phyloP scores from a whole-genome alignment of 2,329 filamentous ascomycete species.

The Fusarium continuum region DNA sequence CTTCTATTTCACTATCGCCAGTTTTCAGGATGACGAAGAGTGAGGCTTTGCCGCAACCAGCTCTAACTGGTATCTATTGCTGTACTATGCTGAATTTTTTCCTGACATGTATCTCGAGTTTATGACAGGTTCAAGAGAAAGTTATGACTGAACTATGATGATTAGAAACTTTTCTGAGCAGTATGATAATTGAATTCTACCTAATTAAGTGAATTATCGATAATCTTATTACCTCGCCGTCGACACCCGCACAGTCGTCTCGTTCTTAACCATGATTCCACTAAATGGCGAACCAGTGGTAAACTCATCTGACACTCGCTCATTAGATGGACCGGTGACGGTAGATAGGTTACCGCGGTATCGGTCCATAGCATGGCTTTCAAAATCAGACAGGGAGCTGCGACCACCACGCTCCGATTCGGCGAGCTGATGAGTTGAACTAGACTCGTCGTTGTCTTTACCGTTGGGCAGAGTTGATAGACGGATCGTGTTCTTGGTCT shows the following conservation, averaged over 20 bases:
- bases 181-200: neutral
- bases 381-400: slow-evolving; percentile 29
- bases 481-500: slow-evolving; percentile 35
- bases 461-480: slow-evolving; percentile 25
- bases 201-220: rapidly evolving
- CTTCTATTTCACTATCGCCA: no score
- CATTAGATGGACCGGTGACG: slow-evolving; percentile 15
- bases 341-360: slow-evolving; percentile 20
- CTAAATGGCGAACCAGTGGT: neutral
- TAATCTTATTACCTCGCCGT: neutral
- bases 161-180: no score
- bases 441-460: slow-evolving; percentile 31
- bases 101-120: no score
- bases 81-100: no score
- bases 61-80: no score
- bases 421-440: slow-evolving; percentile 38
- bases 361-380: slow-evolving; percentile 34
- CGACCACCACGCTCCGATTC: slow-evolving; percentile 8
- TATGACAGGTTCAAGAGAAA: no score
- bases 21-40: no score
- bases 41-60: no score
- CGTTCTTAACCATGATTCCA: slow-evolving; percentile 41
- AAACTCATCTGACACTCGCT: neutral
- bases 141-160: no score
- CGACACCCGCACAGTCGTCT: slow-evolving; percentile 28